These are phyloP conservation scores for Amanita rubescens DNA, from an alignment of 768 basidiomycete species.

Conservation along the genomic window DNA sequence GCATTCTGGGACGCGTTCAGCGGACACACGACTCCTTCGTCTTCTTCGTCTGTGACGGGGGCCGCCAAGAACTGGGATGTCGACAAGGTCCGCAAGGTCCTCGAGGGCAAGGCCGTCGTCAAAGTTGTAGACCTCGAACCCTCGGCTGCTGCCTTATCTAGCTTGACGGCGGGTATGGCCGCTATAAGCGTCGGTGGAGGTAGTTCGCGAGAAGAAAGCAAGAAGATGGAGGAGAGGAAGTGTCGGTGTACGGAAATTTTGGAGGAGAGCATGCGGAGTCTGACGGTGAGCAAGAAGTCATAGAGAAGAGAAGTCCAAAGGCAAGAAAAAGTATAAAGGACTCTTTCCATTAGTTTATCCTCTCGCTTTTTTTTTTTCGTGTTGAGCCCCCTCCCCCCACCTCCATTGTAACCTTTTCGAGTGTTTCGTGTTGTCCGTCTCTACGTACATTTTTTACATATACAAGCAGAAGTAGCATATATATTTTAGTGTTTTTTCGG, in stretches of 20 bases:
- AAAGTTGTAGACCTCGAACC: slow-evolving; percentile 71
- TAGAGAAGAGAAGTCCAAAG: slow-evolving; percentile 1
- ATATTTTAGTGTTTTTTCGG: too few relatives aligned
- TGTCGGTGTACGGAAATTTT: slow-evolving; percentile 30
- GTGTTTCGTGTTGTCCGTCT: not conserved
- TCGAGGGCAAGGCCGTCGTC: slow-evolving; percentile 79
- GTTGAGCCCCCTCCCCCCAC: not conserved
- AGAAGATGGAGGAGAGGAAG: slow-evolving; percentile 17
- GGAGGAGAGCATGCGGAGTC: slow-evolving; percentile 64
- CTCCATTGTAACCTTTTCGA: not conserved
- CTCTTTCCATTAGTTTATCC: not conserved
- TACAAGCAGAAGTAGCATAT: too few relatives aligned
- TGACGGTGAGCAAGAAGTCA: slow-evolving; percentile 53
- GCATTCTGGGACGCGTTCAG: slow-evolving; percentile 91
- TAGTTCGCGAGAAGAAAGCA: not conserved
- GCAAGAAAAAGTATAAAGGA: not conserved
- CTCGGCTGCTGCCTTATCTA: slow-evolving; percentile 7
- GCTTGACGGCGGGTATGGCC: not conserved
- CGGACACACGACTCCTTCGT: slow-evolving; percentile 27
- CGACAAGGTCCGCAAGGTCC: slow-evolving; percentile 73
- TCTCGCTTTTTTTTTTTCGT: not conserved
- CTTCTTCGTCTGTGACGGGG: slow-evolving; percentile 12
- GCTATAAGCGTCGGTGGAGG: slow-evolving; percentile 5
- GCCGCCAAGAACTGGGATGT: slow-evolving; percentile 45
- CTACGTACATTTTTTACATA: too few relatives aligned